phyloP scores from a whole-genome alignment of 768 basidiomycete genomes.

The Rhizopogon vesiculosus region DNA sequence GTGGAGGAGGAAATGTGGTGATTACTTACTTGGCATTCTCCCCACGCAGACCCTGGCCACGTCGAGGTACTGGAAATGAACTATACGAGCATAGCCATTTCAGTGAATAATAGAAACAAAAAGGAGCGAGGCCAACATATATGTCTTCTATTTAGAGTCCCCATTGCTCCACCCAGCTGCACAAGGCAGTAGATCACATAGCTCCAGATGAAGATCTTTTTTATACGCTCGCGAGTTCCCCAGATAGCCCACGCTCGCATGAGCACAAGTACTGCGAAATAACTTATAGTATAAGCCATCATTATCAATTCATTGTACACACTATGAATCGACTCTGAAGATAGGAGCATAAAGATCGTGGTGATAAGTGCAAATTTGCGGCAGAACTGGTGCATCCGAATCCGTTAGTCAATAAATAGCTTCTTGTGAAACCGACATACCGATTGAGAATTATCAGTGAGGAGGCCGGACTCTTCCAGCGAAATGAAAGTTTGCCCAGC shows the following conservation, averaged over 20 bases:
- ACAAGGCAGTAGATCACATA: background rate
- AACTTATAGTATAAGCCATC: background rate
- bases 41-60: background rate
- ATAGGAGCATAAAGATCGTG: background rate
- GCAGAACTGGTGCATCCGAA: background rate
- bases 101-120: background rate
- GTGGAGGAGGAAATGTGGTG: background rate
- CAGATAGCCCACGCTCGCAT: constrained; percentile 8
- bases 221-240: background rate
- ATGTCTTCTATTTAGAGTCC: background rate
- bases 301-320: background rate
- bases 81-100: background rate
- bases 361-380: background rate
- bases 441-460: background rate
- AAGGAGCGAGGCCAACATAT: background rate
- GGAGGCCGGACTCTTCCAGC: constrained; percentile 2
- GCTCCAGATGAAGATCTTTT: background rate
- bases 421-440: background rate
- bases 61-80: background rate
- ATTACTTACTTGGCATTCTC: constrained; percentile 2
- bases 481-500: constrained; percentile 6
- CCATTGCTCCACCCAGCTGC: background rate
- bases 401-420: background rate
- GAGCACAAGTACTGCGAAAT: constrained; percentile 1
- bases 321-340: constrained; percentile 6